These are phyloP conservation scores for Ophiobolus disseminans DNA, from an alignment of 2,329 filamentous ascomycete genomes.

Conservation along the genomic window DNA sequence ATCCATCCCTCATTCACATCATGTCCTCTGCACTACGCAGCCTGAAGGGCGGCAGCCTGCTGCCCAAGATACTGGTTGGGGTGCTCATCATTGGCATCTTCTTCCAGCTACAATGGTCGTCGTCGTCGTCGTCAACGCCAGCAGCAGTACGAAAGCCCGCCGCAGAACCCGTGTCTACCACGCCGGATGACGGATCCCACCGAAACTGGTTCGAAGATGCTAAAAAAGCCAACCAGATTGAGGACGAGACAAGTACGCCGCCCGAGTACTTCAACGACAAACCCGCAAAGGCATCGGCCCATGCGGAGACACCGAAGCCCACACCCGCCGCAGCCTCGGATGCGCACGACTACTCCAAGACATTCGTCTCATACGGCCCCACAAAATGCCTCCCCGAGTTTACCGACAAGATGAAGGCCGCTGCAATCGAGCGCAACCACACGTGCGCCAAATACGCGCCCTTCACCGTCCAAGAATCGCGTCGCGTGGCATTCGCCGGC, in stretches of 20 bases:
- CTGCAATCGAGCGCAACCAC: slow-evolving; percentile 9
- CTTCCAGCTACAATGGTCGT: slow-evolving; percentile 11
- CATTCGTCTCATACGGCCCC: slow-evolving; percentile 22
- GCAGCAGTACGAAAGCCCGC: background rate
- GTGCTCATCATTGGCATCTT: slow-evolving; percentile 9
- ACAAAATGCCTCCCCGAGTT: slow-evolving; percentile 24
- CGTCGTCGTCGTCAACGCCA: background rate
- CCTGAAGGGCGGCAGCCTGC: background rate
- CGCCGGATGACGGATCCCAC: slow-evolving; percentile 1
- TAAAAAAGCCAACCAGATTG: slow-evolving; percentile 4
- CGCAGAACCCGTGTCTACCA: slow-evolving; percentile 1
- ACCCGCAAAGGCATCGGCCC: background rate
- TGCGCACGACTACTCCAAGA: slow-evolving; percentile 7
- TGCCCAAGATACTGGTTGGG: slow-evolving; percentile 8
- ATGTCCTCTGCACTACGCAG: slow-evolving; percentile 1
- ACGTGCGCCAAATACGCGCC: slow-evolving; percentile 25
- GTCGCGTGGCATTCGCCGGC: slow-evolving; percentile 42
- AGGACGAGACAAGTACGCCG: background rate
- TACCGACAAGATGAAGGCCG: slow-evolving; percentile 11
- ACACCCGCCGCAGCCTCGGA: background rate
- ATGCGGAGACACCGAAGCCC: background rate
- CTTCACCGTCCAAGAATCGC: slow-evolving; percentile 14
- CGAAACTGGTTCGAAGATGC: slow-evolving; percentile 11
- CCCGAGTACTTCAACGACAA: slow-evolving; percentile 5
- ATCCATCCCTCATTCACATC: background rate